Conservation (phyloP, 1,284 basidiomycete species). For the Apiotrichum laibachii region DNA sequence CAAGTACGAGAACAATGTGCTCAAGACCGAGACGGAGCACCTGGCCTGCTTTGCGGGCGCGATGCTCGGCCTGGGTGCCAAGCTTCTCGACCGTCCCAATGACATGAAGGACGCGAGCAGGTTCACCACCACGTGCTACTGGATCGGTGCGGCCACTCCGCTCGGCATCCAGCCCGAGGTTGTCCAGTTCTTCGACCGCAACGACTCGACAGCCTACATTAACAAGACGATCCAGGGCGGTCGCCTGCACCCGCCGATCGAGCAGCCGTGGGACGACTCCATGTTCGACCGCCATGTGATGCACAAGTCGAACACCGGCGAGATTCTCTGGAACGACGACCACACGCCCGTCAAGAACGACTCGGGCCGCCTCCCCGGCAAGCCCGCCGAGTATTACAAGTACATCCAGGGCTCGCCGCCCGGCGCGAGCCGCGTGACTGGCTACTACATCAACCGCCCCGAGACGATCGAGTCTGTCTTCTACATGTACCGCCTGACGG, state of each 20-base stretch:
- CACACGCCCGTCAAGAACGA: conserved; percentile 18
- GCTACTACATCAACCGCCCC: conserved; percentile 53
- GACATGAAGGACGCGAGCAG: conserved; percentile 52
- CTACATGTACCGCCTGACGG: conserved; percentile 57
- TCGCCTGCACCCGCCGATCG: conserved; percentile 23
- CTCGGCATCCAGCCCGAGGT: conserved; percentile 53
- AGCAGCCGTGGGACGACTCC: conserved; percentile 10
- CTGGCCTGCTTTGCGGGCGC: conserved; percentile 57
- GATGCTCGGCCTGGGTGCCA: conserved; percentile 57
- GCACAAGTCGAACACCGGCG: conserved; percentile 27
- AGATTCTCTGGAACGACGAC: conserved; percentile 34
- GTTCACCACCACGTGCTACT: conserved; percentile 57
- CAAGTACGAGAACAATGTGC: conserved; percentile 31
- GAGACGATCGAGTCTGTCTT: conserved; percentile 60
- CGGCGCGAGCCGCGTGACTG: conserved; percentile 33
- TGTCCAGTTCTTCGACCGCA: conserved; percentile 41
- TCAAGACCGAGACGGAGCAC: conserved; percentile 41
- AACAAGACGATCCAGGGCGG: conserved; percentile 29
- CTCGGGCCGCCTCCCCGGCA: conserved; percentile 25
- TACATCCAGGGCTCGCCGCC: conserved; percentile 41
- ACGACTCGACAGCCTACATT: conserved; percentile 32
- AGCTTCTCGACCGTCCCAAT: conserved; percentile 50
- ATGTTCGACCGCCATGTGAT: conserved; percentile 23
- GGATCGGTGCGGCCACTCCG: conserved; percentile 51
- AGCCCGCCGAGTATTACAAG: conserved; percentile 38